These are phyloP conservation scores for Cercospora sojina DNA, from an alignment of 2,329 filamentous ascomycete genomes.

Conservation along the genomic window DNA sequence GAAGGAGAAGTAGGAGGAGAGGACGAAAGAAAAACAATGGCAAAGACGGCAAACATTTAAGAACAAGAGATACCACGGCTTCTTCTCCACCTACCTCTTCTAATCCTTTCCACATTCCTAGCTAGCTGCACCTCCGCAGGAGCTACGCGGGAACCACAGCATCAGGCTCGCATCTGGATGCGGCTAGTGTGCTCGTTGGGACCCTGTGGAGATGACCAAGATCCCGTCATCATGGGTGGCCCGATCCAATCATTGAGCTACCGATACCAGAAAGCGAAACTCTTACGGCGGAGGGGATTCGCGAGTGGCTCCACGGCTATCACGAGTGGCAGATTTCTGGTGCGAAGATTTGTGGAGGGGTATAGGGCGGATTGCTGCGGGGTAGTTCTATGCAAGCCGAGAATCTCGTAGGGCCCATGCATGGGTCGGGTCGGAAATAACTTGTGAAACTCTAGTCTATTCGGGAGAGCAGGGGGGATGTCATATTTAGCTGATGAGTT, in stretches of 20 bases:
- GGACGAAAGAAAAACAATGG: constrained; percentile 7
- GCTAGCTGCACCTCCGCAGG: neutral
- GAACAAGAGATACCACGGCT: neutral
- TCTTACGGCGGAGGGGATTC: neutral
- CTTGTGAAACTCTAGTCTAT: neutral
- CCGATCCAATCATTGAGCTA: constrained; percentile 10
- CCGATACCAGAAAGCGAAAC: neutral
- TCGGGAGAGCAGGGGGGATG: neutral
- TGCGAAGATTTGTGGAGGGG: neutral
- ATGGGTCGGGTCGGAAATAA: constrained; percentile 2
- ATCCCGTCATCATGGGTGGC: neutral
- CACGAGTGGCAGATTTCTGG: neutral
- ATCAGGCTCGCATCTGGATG: neutral
- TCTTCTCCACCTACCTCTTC: neutral
- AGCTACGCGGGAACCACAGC: neutral
- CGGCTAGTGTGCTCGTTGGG: constrained; percentile 2
- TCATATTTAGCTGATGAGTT: neutral
- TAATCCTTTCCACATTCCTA: neutral
- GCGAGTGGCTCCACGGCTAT: neutral
- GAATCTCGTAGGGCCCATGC: neutral
- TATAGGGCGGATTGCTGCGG: constrained; percentile 5
- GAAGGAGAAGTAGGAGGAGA: neutral
- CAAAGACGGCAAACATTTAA: constrained; percentile 8
- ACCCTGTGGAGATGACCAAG: neutral
- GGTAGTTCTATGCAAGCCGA: constrained; percentile 5